Conservation (phyloP, 2,329 filamentous ascomycete species). For the Fusarium floridanum region DNA sequence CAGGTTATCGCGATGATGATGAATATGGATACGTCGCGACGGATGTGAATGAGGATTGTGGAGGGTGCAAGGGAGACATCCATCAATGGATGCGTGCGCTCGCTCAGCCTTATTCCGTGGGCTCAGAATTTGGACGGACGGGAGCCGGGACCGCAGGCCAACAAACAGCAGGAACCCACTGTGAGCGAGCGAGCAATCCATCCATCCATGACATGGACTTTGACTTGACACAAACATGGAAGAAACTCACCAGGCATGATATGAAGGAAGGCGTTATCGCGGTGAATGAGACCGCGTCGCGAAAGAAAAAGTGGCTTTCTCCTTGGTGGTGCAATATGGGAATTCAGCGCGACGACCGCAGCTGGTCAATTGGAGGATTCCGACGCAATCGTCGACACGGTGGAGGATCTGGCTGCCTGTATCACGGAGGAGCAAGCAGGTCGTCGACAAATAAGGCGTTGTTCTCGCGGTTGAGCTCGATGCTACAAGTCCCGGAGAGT, state of each 20-base stretch:
- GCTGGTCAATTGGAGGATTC: slow-evolving; percentile 4
- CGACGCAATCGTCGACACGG: slow-evolving; percentile 21
- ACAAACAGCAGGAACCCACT: slow-evolving; percentile 30
- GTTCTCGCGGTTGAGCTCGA: slow-evolving; percentile 2
- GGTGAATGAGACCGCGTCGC: neutral
- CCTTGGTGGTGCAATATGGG: neutral
- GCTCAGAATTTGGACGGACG: slow-evolving; percentile 26
- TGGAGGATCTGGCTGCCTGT: neutral
- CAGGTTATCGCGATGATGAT: slow-evolving; percentile 5
- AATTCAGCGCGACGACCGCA: neutral
- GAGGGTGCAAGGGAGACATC: slow-evolving; percentile 32
- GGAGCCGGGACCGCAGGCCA: slow-evolving; percentile 27
- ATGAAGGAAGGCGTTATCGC: slow-evolving; percentile 2
- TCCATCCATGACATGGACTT: slow-evolving; percentile 11
- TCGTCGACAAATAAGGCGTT: slow-evolving; percentile 6
- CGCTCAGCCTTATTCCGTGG: slow-evolving; percentile 28
- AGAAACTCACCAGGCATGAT: slow-evolving; percentile 38
- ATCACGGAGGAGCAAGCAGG: slow-evolving; percentile 1
- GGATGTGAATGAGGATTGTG: slow-evolving; percentile 11
- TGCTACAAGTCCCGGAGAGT: neutral
- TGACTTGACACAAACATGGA: slow-evolving; percentile 2
- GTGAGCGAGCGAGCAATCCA: neutral
- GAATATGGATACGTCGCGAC: neutral
- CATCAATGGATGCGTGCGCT: slow-evolving; percentile 2
- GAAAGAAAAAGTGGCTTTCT: neutral